Evolutionary conservation across 441 rosid species (phyloP), one percentile per base, ranked within the genome.

Genomic region (Pelargonium fulgidum): DNA sequence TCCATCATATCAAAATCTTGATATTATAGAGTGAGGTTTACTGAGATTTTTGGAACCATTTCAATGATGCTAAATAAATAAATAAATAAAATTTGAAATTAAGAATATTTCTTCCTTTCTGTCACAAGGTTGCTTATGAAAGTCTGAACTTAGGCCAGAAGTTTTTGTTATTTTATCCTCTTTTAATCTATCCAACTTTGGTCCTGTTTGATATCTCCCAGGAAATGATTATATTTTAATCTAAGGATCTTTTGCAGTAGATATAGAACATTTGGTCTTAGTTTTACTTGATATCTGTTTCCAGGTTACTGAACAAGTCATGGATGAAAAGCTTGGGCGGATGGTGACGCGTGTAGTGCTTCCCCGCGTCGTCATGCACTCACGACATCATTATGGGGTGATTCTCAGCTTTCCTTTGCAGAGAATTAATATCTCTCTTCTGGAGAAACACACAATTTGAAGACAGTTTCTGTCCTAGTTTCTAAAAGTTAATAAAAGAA

Each of bases 251-350:
- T 54, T 14, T 52, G 59, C 22, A 52, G 17, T 10, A 56, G 26
- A 19, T 19, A 56, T 22, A 16, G 12, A 56, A 22, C 59, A 22
- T 69, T 26, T 12, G 48, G 19, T 9, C 4, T 16, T 16, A 6
- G 14, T 33, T 64, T 67, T 14, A 8, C 47, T 22, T 58, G 41
- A 24, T 70, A 63, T 52, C 67, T 54, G 39, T 68, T 68, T n/a
- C 45, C 75, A 94, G 99, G 99, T 94, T 65, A 87, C 93, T 24
- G 91, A 87, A 78, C 98, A 89, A 80, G 82, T 71, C 48, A 82
- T 92, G 97, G 98, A 92, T 80, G 96, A 92, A 77, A 94, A 86
- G 72, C 95, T 94, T 62, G 97, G 99, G 73, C 85, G 99, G 70
- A 76, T 80, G 81, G 97, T 90, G 65, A 92, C 92, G 9, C 97